Conservation (phyloP, 73 alveolate genomes). For the Symbiodinium natans region DNA sequence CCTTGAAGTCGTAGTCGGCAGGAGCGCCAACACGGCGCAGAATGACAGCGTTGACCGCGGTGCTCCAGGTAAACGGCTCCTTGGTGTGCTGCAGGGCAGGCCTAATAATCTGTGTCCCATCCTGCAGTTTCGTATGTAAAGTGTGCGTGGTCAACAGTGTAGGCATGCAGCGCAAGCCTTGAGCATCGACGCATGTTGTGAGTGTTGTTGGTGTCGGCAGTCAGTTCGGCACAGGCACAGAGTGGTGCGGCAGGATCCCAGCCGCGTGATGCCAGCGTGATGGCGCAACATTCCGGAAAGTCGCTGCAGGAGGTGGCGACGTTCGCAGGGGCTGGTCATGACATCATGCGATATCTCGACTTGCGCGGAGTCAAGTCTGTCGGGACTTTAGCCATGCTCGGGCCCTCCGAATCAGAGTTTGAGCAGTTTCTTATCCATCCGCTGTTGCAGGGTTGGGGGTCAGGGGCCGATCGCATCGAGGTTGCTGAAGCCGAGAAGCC, state of each 20-base stretch:
- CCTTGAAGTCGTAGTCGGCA: too few relatives aligned
- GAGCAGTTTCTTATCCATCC: background rate
- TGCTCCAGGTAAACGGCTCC: too few relatives aligned
- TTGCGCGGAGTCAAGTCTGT: background rate
- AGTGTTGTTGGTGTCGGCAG: background rate
- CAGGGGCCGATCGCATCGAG: background rate
- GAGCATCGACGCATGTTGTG: background rate
- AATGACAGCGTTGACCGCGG: too few relatives aligned
- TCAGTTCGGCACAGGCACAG: background rate
- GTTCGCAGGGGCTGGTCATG: background rate
- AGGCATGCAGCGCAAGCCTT: too few relatives aligned
- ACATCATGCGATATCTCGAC: background rate
- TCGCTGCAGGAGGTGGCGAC: background rate
- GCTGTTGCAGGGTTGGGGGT: background rate
- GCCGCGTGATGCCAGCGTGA: too few relatives aligned
- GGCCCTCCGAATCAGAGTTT: background rate
- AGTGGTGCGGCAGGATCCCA: too few relatives aligned
- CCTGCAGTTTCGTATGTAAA: too few relatives aligned
- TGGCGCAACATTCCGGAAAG: too few relatives aligned
- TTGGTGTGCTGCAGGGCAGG: too few relatives aligned
- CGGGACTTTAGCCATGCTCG: background rate
- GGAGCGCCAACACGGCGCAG: too few relatives aligned
- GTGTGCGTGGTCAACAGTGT: too few relatives aligned
- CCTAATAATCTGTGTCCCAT: too few relatives aligned
- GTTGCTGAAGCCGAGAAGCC: background rate